Conservation (phyloP, 495 filamentous ascomycete genomes). For the Penicillium paxilli region DNA sequence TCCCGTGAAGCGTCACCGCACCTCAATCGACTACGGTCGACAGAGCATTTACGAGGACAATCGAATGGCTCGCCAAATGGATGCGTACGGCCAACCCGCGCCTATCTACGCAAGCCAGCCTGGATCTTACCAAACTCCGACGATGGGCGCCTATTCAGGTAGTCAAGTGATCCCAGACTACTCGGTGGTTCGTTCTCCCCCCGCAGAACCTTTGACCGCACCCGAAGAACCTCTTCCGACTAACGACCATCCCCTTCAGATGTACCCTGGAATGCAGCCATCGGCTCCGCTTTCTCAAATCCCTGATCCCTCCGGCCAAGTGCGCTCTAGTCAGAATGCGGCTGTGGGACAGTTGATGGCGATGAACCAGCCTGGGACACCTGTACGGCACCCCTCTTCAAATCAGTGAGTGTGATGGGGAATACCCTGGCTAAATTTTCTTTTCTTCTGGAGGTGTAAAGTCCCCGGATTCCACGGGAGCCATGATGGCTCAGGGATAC, state of each 20-base stretch:
- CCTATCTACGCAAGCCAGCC: conserved; percentile 41
- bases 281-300: conserved; percentile 38
- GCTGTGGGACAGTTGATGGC: conserved; percentile 43
- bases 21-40: conserved; percentile 45
- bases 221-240: too few species aligned
- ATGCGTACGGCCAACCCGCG: conserved; percentile 39
- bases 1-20: conserved; percentile 43
- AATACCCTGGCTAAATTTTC: conserved; percentile 32
- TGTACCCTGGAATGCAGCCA: conserved; percentile 35
- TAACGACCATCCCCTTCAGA: conserved; percentile 20
- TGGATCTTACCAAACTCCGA: conserved; percentile 36
- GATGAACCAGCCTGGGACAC: conserved; percentile 44
- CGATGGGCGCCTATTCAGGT: conserved; percentile 39
- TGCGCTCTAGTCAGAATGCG: conserved; percentile 39
- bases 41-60: conserved; percentile 43
- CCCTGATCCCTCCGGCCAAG: conserved; percentile 38
- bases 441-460: conserved; percentile 22
- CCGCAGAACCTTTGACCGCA: too few species aligned
- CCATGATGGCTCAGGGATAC: conserved; percentile 45
- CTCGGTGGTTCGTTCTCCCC: conserved; percentile 32
- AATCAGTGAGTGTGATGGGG: conserved; percentile 23
- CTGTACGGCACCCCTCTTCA: conserved; percentile 41
- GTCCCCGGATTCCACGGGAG: conserved; percentile 43
- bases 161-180: conserved; percentile 46
- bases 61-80: conserved; percentile 42